Evolutionary conservation across 106 monocot genomes (phyloP).

Genomic region (Allium sativum): DNA sequence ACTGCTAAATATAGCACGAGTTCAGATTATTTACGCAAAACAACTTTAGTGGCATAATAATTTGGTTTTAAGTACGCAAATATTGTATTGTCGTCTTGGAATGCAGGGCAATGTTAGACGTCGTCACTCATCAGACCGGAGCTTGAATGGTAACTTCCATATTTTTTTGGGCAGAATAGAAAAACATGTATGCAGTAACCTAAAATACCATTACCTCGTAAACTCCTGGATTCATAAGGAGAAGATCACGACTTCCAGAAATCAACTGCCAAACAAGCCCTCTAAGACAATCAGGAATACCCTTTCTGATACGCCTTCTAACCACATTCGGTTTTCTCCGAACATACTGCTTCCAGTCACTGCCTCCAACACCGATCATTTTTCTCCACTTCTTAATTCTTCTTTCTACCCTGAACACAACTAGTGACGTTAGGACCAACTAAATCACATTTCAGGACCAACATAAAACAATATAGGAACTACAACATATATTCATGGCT

Average conservation of each 20-base stretch:
- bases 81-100: too few species aligned
- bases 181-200: too few species aligned
- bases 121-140: too few species aligned
- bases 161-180: too few species aligned
- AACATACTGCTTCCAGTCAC: constrained; percentile 94
- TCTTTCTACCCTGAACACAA: constrained; percentile 62
- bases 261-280: constrained; percentile 97
- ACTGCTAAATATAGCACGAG: too few species aligned
- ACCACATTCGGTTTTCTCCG: constrained; percentile 81
- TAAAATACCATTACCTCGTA: constrained; percentile 66
- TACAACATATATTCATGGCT: neutral
- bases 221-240: constrained; percentile 92
- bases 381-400: constrained; percentile 91
- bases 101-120: too few species aligned
- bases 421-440: neutral
- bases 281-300: constrained; percentile 95
- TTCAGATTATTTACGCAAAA: too few species aligned
- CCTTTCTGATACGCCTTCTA: constrained; percentile 82
- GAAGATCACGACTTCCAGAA: constrained; percentile 92
- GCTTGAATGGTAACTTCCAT: too few species aligned
- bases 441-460: neutral
- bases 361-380: constrained; percentile 97
- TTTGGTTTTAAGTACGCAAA: too few species aligned
- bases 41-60: too few species aligned
- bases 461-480: neutral